These are phyloP conservation scores for Aspergillus costaricaensis DNA, from an alignment of 2,329 filamentous ascomycete species.

Conservation along the genomic window DNA sequence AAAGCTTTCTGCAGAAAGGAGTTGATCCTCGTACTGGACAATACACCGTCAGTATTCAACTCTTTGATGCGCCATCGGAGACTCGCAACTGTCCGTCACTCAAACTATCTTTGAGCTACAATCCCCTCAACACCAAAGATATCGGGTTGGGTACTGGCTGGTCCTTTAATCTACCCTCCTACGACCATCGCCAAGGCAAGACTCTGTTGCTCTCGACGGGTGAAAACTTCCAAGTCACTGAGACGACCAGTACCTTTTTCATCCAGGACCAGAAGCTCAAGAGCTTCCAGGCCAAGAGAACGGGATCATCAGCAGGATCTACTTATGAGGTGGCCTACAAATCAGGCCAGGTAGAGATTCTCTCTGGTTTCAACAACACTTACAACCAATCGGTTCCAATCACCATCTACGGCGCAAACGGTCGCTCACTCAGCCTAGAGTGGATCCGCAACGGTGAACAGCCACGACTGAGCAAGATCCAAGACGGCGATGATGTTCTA, in stretches of 20 bases:
- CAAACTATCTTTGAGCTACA: slow-evolving; percentile 4
- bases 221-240: neutral
- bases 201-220: neutral
- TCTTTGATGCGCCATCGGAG: slow-evolving; percentile 4
- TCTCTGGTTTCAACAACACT: neutral
- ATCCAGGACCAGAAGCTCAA: neutral
- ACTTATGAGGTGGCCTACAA: neutral
- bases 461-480: neutral
- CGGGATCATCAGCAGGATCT: no score
- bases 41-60: slow-evolving; percentile 3
- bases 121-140: neutral
- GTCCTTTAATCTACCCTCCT: slow-evolving; percentile 7
- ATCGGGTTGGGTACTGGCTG: slow-evolving; percentile 10
- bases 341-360: neutral
- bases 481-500: neutral
- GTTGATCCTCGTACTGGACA: neutral
- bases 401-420: neutral
- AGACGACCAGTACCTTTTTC: neutral
- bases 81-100: slow-evolving; percentile 12
- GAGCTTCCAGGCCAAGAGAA: neutral
- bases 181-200: neutral
- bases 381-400: neutral
- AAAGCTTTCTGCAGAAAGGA: neutral
- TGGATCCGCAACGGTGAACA: neutral
- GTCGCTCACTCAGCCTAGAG: neutral